These are phyloP conservation scores for Rhizopogon salebrosus DNA, from an alignment of 768 basidiomycete species.

Conservation along the genomic window DNA sequence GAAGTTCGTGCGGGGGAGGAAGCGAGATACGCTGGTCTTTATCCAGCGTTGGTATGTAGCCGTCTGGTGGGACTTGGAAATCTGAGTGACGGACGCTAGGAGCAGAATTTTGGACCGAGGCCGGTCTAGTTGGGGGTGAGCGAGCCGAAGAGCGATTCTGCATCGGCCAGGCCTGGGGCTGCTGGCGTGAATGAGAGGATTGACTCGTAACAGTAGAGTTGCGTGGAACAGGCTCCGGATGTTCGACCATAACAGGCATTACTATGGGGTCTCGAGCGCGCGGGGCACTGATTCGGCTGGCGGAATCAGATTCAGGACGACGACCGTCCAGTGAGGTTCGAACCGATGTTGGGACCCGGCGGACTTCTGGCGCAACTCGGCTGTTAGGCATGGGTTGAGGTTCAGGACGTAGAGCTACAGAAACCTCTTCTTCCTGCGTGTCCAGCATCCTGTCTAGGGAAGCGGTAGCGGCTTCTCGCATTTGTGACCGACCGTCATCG, in stretches of 20 bases:
- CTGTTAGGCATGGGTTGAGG: constrained; percentile 10
- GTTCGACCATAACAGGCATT: constrained; percentile 8
- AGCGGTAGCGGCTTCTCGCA: constrained; percentile 15
- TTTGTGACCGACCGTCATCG: constrained; percentile 10
- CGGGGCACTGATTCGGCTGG: constrained; percentile 6
- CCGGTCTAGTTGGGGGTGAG: constrained; percentile 10
- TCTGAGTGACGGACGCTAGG: constrained; percentile 10
- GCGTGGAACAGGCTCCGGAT: constrained; percentile 7
- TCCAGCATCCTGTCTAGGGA: constrained; percentile 23
- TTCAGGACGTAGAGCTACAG: constrained; percentile 12
- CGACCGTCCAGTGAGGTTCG: constrained; percentile 15
- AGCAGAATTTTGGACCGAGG: constrained; percentile 17
- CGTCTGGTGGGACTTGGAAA: constrained; percentile 38
- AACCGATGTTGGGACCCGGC: constrained; percentile 15
- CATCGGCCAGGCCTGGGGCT: constrained; percentile 14
- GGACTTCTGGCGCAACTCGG: constrained; percentile 20
- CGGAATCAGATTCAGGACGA: constrained; percentile 8
- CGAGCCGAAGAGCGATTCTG: constrained; percentile 4
- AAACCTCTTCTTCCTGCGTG: constrained; percentile 4
- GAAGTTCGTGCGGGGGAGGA: constrained; percentile 49
- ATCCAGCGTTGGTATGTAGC: constrained; percentile 42
- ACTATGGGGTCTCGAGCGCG: constrained; percentile 10
- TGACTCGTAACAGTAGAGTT: constrained; percentile 11
- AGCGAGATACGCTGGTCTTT: constrained; percentile 34
- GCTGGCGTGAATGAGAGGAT: constrained; percentile 11